phyloP scores from a whole-genome alignment of 495 filamentous ascomycete genomes.

The Hypoxylon lienhwacheense region DNA sequence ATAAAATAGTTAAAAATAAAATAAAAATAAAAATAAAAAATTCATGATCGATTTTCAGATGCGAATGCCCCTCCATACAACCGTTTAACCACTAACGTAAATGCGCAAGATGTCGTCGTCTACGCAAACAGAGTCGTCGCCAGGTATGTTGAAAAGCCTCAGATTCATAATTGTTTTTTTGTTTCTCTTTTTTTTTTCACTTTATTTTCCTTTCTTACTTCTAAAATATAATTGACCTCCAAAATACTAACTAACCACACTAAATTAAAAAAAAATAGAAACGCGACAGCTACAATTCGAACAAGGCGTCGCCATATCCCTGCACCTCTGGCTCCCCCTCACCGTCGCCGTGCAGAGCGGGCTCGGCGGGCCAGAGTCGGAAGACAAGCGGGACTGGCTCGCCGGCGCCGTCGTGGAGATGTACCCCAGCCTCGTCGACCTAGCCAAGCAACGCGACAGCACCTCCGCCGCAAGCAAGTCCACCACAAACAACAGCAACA shows the following conservation, averaged over 20 bases:
- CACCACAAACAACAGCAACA: too few species aligned
- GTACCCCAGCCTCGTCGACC: constrained; percentile 53
- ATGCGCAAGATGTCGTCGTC: constrained; percentile 28
- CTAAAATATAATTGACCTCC: too few species aligned
- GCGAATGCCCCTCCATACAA: constrained; percentile 37
- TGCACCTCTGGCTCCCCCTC: constrained; percentile 84
- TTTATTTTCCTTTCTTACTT: neutral
- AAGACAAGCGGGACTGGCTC: constrained; percentile 95
- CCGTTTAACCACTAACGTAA: too few species aligned
- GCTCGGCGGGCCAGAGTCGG: constrained; percentile 84
- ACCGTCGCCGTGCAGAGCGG: constrained; percentile 81
- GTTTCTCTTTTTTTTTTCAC: neutral
- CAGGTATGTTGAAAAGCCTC: constrained; percentile 20
- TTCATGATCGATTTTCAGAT: too few species aligned
- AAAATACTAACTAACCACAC: constrained; percentile 26
- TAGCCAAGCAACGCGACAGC: constrained; percentile 51
- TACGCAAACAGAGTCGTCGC: constrained; percentile 28
- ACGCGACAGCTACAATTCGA: constrained; percentile 74
- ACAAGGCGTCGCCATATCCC: constrained; percentile 73
- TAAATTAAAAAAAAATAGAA: constrained; percentile 66
- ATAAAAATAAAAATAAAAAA: too few species aligned
- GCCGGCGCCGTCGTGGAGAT: constrained; percentile 86
- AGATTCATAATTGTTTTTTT: neutral
- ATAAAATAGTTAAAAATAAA: constrained; percentile 23
- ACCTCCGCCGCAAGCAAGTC: too few species aligned